A percentile compares a stretch with the other conserved stretches of the same genome.
These are phyloP conservation scores for Talaromyces ruber DNA, from an alignment of 495 filamentous ascomycete species.

Conservation along the genomic window DNA sequence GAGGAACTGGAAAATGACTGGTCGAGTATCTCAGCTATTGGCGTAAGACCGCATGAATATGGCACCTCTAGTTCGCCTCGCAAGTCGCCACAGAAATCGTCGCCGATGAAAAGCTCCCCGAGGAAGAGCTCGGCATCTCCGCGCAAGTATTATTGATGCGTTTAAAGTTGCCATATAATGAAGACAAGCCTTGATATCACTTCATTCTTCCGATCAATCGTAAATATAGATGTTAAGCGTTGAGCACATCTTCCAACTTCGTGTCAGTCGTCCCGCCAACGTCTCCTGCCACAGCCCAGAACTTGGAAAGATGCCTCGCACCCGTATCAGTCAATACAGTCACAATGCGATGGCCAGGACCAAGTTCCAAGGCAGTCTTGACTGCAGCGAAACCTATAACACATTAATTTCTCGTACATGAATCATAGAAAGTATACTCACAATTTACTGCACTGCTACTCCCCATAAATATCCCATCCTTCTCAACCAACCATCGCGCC, in stretches of 20 bases:
- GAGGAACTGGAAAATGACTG: neutral
- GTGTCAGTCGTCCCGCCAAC: conserved; percentile 50
- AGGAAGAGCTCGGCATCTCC: conserved; percentile 3
- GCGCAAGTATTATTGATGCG: conserved; percentile 4
- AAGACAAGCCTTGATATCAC: neutral
- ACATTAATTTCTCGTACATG: conserved; percentile 3
- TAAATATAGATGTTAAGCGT: conserved; percentile 12
- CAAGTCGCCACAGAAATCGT: neutral
- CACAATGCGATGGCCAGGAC: conserved; percentile 71
- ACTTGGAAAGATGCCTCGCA: conserved; percentile 83
- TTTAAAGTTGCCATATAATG: neutral
- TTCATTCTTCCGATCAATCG: neutral
- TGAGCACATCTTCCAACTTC: conserved; percentile 43
- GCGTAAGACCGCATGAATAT: neutral
- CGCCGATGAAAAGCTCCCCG: neutral
- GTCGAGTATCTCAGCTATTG: conserved; percentile 1
- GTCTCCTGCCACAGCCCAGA: conserved; percentile 77
- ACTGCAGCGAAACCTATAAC: conserved; percentile 68
- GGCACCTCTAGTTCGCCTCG: neutral
- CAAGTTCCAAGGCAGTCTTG: conserved; percentile 64
- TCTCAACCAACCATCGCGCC: conserved; percentile 92
- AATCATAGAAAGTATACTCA: conserved; percentile 26
- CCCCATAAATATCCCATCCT: conserved; percentile 90
- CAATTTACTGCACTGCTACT: conserved; percentile 96
- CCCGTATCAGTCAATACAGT: conserved; percentile 91